Conservation (phyloP, 495 filamentous ascomycete species). For the Penicillium taxi region DNA sequence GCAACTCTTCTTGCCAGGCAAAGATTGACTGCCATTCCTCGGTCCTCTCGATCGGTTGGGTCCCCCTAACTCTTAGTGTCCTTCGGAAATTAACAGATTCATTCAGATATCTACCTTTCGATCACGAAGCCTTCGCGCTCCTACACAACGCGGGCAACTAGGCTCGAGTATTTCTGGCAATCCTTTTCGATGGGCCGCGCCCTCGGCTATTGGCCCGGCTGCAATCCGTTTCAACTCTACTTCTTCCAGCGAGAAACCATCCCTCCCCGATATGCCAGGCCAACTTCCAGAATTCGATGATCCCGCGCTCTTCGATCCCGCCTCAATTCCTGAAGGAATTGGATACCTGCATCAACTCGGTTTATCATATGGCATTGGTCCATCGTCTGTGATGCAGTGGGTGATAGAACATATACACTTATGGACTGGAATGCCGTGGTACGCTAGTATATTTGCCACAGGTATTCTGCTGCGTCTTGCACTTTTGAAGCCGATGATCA, state of each 20-base stretch:
- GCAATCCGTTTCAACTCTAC: constrained; percentile 41
- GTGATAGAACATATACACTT: constrained; percentile 76
- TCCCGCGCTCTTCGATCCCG: constrained; percentile 31
- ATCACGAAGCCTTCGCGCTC: constrained; percentile 18
- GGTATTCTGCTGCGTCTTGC: constrained; percentile 55
- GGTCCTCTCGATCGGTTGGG: constrained; percentile 36
- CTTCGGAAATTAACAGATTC: constrained; percentile 16
- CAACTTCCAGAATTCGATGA: constrained; percentile 12
- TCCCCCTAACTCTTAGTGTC: neutral
- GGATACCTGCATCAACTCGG: constrained; percentile 80
- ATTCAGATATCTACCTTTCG: constrained; percentile 35
- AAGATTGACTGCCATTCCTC: constrained; percentile 23
- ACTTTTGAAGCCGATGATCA: constrained; percentile 57
- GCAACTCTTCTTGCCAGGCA: constrained; percentile 29
- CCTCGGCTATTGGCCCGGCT: constrained; percentile 16
- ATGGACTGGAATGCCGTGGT: constrained; percentile 68
- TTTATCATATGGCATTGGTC: constrained; percentile 77
- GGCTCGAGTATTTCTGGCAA: constrained; percentile 19
- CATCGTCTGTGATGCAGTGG: constrained; percentile 60
- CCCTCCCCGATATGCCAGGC: neutral
- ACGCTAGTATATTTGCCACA: constrained; percentile 58
- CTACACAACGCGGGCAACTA: constrained; percentile 17
- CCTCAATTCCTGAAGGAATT: constrained; percentile 57
- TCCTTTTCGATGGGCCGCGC: constrained; percentile 18
- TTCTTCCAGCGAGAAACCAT: constrained; percentile 17